These are phyloP conservation scores for Speleostelium caveatum DNA, from an alignment of 78 protist species.

Conservation along the genomic window DNA sequence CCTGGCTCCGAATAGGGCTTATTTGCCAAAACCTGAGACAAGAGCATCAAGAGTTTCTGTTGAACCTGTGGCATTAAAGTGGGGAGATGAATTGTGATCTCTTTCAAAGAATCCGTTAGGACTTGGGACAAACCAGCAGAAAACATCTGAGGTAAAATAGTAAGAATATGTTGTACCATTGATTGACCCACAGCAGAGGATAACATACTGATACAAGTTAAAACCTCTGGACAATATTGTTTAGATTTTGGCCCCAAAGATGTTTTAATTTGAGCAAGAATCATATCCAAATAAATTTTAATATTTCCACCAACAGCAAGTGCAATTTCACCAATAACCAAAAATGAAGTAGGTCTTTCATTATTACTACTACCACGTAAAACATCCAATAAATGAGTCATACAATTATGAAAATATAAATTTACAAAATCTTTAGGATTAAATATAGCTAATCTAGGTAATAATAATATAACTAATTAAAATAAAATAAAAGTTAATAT, in stretches of 20 bases:
- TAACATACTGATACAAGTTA: slow-evolving; percentile 80
- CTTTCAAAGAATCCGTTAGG: slow-evolving; percentile 51
- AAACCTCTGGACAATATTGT: slow-evolving; percentile 81
- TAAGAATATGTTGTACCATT: slow-evolving; percentile 25
- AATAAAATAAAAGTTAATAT: not conserved
- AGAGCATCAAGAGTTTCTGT: slow-evolving; percentile 28
- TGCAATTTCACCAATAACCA: slow-evolving; percentile 78
- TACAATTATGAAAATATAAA: slow-evolving; percentile 58
- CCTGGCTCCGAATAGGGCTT: slow-evolving; percentile 52
- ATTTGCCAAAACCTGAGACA: slow-evolving; percentile 30
- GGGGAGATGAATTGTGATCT: slow-evolving; percentile 67
- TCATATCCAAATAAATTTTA: slow-evolving; percentile 58
- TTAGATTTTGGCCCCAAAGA: slow-evolving; percentile 46
- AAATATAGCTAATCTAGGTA: slow-evolving; percentile 76
- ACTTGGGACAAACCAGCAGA: slow-evolving; percentile 28
- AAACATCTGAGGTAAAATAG: slow-evolving; percentile 72
- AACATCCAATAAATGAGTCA: slow-evolving; percentile 57
- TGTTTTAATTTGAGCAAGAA: slow-evolving; percentile 26
- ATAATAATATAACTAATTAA: slow-evolving; percentile 51
- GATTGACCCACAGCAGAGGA: slow-evolving; percentile 61
- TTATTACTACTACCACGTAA: slow-evolving; percentile 52
- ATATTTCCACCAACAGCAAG: slow-evolving; percentile 58
- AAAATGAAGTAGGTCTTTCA: slow-evolving; percentile 60
- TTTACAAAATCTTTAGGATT: slow-evolving; percentile 61
- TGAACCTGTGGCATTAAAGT: slow-evolving; percentile 72